These are phyloP conservation scores for Candida lessepsii DNA, from an alignment of 805 yeast genomes.

Conservation along the genomic window DNA sequence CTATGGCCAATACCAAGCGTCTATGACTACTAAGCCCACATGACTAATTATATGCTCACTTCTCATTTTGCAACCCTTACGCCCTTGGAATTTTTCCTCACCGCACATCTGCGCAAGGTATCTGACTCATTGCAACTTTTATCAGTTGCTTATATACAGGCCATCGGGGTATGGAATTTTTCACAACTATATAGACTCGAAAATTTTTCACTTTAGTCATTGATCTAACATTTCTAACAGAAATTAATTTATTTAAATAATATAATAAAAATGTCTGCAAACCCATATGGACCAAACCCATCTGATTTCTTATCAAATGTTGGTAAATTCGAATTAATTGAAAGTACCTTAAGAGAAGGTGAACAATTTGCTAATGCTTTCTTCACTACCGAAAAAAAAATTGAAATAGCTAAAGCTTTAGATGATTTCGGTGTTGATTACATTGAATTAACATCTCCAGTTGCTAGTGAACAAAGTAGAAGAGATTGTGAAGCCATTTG, in stretches of 20 bases:
- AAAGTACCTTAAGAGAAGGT: constrained; percentile 95
- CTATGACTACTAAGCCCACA: too few species aligned
- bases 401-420: constrained; percentile 93
- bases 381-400: constrained; percentile 90
- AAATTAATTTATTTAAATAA: too few species aligned
- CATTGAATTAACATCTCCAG: constrained; percentile 96
- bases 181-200: constrained; percentile 1
- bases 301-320: constrained; percentile 90
- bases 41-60: too few species aligned
- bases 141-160: constrained; percentile 6
- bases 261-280: constrained; percentile 24
- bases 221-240: not conserved
- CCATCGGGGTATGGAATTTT: constrained; percentile 6
- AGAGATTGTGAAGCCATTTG: constrained; percentile 97
- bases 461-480: constrained; percentile 93
- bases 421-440: constrained; percentile 98
- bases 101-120: not conserved
- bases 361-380: constrained; percentile 98
- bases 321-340: constrained; percentile 83
- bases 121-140: constrained; percentile 7
- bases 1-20: too few species aligned
- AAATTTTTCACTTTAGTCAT: not conserved
- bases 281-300: constrained; percentile 96
- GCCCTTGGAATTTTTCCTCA: too few species aligned
- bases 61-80: too few species aligned